These are phyloP conservation scores for Penicillium polonicum DNA, from an alignment of 2,329 filamentous ascomycete species.

Conservation along the genomic window DNA sequence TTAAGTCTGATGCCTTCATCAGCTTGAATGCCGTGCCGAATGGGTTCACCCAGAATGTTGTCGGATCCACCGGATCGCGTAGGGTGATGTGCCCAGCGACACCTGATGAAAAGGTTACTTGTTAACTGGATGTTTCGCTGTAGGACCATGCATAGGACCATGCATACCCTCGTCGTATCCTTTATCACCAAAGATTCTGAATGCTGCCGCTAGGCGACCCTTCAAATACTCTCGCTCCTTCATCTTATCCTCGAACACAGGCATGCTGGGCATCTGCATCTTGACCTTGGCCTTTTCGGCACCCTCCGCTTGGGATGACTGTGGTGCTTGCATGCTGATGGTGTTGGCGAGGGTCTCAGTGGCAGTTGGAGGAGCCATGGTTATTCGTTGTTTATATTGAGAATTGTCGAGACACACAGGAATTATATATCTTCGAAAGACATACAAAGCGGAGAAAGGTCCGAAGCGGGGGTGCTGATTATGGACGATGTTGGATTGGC, in stretches of 20 bases:
- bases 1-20: constrained; percentile 65
- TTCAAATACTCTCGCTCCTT: constrained; percentile 56
- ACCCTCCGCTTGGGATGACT: constrained; percentile 25
- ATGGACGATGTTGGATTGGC: constrained; percentile 4
- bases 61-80: constrained; percentile 59
- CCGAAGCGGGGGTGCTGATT: constrained; percentile 8
- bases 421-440: not conserved
- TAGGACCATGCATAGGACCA: too few species aligned
- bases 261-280: constrained; percentile 34
- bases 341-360: constrained; percentile 24
- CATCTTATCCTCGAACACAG: constrained; percentile 43
- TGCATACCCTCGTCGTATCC: constrained; percentile 53
- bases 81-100: constrained; percentile 65
- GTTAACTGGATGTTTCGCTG: not conserved
- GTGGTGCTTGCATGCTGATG: constrained; percentile 18
- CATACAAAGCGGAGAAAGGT: too few species aligned
- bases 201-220: constrained; percentile 55
- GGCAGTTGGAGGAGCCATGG: constrained; percentile 32
- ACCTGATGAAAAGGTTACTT: constrained; percentile 34
- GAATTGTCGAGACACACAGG: not conserved
- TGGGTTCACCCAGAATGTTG: constrained; percentile 66
- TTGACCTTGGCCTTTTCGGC: constrained; percentile 33
- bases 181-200: constrained; percentile 59
- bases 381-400: not conserved
- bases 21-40: constrained; percentile 63